These are phyloP conservation scores for Phyllostachys edulis DNA, from an alignment of 176 grass and related monocot genomes.

Conservation along the genomic window DNA sequence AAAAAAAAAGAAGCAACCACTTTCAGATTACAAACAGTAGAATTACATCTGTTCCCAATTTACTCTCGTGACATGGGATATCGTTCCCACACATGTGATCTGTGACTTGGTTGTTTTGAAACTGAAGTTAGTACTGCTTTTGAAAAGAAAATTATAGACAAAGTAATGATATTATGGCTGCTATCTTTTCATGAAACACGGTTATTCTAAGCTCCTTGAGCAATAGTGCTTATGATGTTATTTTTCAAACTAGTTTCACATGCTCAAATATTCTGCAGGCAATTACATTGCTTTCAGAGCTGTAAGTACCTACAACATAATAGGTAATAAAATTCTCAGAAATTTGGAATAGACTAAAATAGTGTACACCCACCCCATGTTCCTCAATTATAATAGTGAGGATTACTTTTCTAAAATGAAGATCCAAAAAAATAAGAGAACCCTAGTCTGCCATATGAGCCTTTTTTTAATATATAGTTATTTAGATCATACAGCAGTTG, in stretches of 20 bases:
- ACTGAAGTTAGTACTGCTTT: conserved; percentile 10
- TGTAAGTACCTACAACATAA: neutral
- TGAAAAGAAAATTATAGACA: conserved; percentile 15
- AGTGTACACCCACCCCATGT: neutral
- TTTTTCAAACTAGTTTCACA: conserved; percentile 22
- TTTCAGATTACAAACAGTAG: neutral
- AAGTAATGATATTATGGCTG: conserved; percentile 12
- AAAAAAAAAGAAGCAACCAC: neutral
- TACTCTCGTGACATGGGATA: conserved; percentile 7
- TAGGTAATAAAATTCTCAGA: neutral
- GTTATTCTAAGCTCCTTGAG: conserved; percentile 12
- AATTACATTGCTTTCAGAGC: conserved; percentile 4
- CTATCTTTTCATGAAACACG: conserved; percentile 10
- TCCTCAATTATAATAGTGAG: conserved; percentile 4
- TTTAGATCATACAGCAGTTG: neutral
- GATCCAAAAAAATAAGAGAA: conserved; percentile 12
- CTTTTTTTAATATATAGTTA: conserved; percentile 13
- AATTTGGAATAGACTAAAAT: neutral
- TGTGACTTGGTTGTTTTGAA: neutral
- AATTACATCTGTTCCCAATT: conserved; percentile 7
- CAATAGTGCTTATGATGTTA: neutral
- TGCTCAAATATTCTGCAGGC: conserved; percentile 12
- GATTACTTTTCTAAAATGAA: neutral
- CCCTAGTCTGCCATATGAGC: neutral
- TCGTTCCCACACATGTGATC: conserved; percentile 32